Percentiles rank a stretch among this genome's conserved stretches.
These are phyloP conservation scores for Sclerospora graminicola DNA, from an alignment of 352 stramenopile species.

Conservation along the genomic window DNA sequence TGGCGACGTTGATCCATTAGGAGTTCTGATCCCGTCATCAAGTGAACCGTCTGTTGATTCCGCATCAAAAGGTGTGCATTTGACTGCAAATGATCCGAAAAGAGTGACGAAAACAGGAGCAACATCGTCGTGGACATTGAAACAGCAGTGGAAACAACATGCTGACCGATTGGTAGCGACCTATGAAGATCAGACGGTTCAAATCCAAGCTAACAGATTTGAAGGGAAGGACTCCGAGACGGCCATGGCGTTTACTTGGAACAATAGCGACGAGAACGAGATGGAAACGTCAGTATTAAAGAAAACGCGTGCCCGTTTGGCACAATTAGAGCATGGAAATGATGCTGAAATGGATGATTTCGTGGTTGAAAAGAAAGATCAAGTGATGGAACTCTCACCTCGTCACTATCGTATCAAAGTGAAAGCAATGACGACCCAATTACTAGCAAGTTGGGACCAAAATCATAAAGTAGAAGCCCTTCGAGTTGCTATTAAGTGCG, in stretches of 20 bases:
- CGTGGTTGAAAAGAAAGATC: too few relatives aligned
- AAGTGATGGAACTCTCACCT: too few relatives aligned
- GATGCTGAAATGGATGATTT: too few relatives aligned
- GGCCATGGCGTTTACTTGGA: too few relatives aligned
- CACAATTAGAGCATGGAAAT: conserved; percentile 38
- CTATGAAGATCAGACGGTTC: conserved; percentile 54
- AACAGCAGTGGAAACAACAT: conserved; percentile 52
- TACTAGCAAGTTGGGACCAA: conserved; percentile 63
- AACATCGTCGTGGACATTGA: conserved; percentile 26
- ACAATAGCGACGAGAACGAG: too few relatives aligned
- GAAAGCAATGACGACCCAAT: conserved; percentile 58
- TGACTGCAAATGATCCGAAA: too few relatives aligned
- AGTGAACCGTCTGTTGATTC: too few relatives aligned
- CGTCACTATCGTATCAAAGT: conserved; percentile 76
- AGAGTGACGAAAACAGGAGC: too few relatives aligned
- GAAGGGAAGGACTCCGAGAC: too few relatives aligned
- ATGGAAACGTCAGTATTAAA: too few relatives aligned
- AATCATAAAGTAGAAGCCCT: conserved; percentile 85
- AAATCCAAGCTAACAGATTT: too few relatives aligned
- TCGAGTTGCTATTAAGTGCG: conserved; percentile 86
- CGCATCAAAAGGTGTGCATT: too few relatives aligned
- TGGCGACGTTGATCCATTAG: conserved; percentile 61
- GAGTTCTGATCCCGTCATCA: conserved; percentile 24
- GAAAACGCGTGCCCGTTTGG: conserved; percentile 56
- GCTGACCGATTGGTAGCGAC: conserved; percentile 58